Evolutionary conservation across 1,284 basidiomycete species (phyloP), one percentile per base, ranked within the genome.

Genomic region (Exsudoporus floridanus): DNA sequence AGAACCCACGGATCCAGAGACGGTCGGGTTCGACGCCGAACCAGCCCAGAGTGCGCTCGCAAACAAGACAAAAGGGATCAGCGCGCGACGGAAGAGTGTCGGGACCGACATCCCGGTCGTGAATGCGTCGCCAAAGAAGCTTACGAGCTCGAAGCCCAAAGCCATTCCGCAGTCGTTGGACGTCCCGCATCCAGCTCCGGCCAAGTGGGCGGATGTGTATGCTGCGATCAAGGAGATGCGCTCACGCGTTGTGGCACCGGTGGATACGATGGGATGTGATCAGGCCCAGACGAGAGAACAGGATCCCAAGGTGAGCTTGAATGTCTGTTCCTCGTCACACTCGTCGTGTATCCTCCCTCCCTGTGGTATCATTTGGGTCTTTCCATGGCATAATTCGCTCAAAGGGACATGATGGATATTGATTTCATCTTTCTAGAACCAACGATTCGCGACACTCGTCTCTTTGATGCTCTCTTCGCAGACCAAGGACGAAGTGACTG

Each of bases 401-500:
- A 18, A 8, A 31, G 28, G n/a, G 14, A 21, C 23, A 5, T 7
- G 2, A 21, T 28, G 9, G 4, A 35, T 43, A 19, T 12, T 52
- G 10, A 52, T 30, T 31, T 6, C 3, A 3, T 36, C 8, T n/a
- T 8, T 9, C 44, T 27, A 92, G 88, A 90, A 87, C 49, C 79
- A 83, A 43, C 82, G 94, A 1, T 90, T 94, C 52, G 81, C 92
- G 5, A 92, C 90, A 4, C 83, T 98, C 21, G 82, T 99, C 9
- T 94, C 94, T 3, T 79, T 99, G 48, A 98, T 98, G 92, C 81
- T 98, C 5, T 94, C 91, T 12, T 92, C 92, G 1, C 94, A 98
- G 70, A 98, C 96, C 3, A 98, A 96, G 69, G 92, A 96, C 67
- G 85, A 92, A 60, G 87, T 94, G 13, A 96, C 92, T 0, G 85